Evolutionary conservation across 2,329 filamentous ascomycete genomes (phyloP).

Genomic region (Chaetothyriales sp.): DNA sequence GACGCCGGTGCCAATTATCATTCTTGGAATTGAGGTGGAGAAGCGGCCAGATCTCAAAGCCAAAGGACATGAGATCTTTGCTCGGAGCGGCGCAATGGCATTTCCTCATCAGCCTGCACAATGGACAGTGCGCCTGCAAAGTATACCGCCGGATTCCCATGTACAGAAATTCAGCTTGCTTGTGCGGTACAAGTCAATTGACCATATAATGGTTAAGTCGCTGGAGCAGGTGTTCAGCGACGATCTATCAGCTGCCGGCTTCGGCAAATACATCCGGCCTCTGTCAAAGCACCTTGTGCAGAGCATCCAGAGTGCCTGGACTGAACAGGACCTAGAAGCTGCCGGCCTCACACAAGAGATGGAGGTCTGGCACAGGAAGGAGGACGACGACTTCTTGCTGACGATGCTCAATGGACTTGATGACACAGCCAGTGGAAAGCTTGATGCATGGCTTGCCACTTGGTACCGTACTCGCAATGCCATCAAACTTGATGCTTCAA

Average conservation of each 20-base stretch:
- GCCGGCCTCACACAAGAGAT: slow-evolving; percentile 40
- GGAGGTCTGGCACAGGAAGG: slow-evolving; percentile 33
- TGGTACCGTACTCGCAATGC: slow-evolving; percentile 38
- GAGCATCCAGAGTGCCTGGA: slow-evolving; percentile 31
- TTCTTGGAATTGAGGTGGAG: slow-evolving; percentile 55
- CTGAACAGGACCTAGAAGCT: slow-evolving; percentile 36
- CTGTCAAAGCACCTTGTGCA: slow-evolving; percentile 37
- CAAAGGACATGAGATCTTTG: slow-evolving; percentile 31
- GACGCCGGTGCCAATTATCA: slow-evolving; percentile 54
- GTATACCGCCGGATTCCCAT: slow-evolving; percentile 4
- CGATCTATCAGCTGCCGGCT: slow-evolving; percentile 33
- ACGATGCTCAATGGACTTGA: slow-evolving; percentile 37
- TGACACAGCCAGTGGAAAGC: slow-evolving; percentile 25
- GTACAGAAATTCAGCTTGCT: slow-evolving; percentile 36
- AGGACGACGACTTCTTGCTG: slow-evolving; percentile 42
- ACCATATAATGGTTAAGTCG: slow-evolving; percentile 50
- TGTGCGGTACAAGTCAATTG: slow-evolving; percentile 60
- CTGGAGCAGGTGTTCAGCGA: slow-evolving; percentile 32
- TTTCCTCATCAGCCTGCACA: slow-evolving; percentile 72
- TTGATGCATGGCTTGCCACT: slow-evolving; percentile 36
- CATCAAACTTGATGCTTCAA: slow-evolving; percentile 4
- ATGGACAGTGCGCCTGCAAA: slow-evolving; percentile 10
- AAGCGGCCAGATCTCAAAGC: slow-evolving; percentile 51
- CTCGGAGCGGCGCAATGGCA: slow-evolving; percentile 39
- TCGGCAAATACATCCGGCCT: slow-evolving; percentile 34